These are phyloP conservation scores for Polyrhizophydium stewartii DNA, from an alignment of 371 early-diverging fungal genomes.

Conservation along the genomic window DNA sequence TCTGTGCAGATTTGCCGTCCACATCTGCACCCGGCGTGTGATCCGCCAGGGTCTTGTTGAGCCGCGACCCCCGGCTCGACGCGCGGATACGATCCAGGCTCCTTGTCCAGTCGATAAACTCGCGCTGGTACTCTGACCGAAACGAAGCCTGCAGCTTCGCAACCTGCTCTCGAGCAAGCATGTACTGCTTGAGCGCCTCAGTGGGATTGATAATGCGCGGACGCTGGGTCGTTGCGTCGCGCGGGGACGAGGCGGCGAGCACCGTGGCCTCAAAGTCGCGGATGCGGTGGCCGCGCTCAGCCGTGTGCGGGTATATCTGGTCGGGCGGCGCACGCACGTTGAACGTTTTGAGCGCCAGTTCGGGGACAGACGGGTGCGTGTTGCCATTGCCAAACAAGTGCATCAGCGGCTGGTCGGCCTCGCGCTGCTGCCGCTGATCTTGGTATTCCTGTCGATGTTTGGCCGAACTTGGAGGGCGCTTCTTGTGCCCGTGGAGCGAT, in stretches of 20 bases:
- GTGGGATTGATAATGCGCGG: conserved; percentile 9
- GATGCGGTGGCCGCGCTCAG: not conserved
- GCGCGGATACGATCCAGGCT: conserved; percentile 1
- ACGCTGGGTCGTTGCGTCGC: not conserved
- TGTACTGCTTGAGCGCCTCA: conserved; percentile 3
- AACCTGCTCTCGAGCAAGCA: conserved; percentile 6
- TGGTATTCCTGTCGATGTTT: too few species aligned
- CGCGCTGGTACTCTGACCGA: conserved; percentile 6
- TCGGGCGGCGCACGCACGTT: conserved; percentile 11
- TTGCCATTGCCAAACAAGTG: conserved; percentile 8
- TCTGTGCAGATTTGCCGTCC: not conserved
- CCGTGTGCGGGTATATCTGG: not conserved
- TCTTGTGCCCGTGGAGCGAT: too few species aligned
- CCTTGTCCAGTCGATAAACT: conserved; percentile 13
- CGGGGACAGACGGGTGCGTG: conserved; percentile 4
- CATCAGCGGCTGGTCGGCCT: not conserved
- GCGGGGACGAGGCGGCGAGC: not conserved
- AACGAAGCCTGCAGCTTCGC: conserved; percentile 3
- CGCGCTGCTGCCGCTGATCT: too few species aligned
- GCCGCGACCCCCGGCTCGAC: not conserved
- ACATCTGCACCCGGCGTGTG: not conserved
- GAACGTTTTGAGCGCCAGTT: conserved; percentile 7
- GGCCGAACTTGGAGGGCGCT: too few species aligned
- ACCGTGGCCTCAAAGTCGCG: not conserved
- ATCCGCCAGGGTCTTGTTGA: not conserved